These are phyloP conservation scores for Raphanus sativus DNA, from an alignment of 345 rosid genomes.

Conservation along the genomic window DNA sequence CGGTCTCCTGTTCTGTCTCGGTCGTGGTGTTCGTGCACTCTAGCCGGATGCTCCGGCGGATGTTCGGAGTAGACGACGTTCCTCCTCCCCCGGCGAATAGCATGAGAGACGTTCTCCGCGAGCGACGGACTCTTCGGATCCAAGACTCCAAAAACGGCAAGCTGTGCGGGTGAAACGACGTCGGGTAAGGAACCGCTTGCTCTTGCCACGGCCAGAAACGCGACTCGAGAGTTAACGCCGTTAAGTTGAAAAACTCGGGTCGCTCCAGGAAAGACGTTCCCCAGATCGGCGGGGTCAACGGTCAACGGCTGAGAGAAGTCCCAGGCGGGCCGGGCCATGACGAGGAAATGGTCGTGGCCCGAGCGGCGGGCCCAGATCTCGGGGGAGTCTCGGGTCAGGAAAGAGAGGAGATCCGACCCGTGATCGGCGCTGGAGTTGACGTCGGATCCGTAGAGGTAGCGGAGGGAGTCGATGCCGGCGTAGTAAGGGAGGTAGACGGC, in stretches of 20 bases:
- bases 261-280: conserved; percentile 87
- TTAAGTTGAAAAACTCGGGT: conserved; percentile 73
- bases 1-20: background rate
- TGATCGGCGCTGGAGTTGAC: conserved; percentile 65
- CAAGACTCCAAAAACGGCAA: conserved; percentile 60
- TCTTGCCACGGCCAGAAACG: conserved; percentile 95
- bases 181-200: conserved; percentile 84
- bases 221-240: conserved; percentile 65
- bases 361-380: conserved; percentile 56
- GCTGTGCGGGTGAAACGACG: conserved; percentile 85
- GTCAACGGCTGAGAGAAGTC: conserved; percentile 78
- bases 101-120: conserved; percentile 58
- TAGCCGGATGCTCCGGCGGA: conserved; percentile 74
- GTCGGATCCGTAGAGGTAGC: conserved; percentile 77
- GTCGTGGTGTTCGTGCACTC: conserved; percentile 56
- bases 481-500: conserved; percentile 85
- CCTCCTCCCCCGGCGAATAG: conserved; percentile 95
- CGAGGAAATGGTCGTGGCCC: conserved; percentile 81
- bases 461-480: conserved; percentile 69
- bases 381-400: conserved; percentile 44
- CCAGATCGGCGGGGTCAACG: conserved; percentile 77
- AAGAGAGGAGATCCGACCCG: conserved; percentile 64
- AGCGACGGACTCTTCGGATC: conserved; percentile 58
- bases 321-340: conserved; percentile 95
- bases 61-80: conserved; percentile 53